These are phyloP conservation scores for Hortiboletus flavorubellus DNA, from an alignment of 768 basidiomycete species.

Conservation along the genomic window DNA sequence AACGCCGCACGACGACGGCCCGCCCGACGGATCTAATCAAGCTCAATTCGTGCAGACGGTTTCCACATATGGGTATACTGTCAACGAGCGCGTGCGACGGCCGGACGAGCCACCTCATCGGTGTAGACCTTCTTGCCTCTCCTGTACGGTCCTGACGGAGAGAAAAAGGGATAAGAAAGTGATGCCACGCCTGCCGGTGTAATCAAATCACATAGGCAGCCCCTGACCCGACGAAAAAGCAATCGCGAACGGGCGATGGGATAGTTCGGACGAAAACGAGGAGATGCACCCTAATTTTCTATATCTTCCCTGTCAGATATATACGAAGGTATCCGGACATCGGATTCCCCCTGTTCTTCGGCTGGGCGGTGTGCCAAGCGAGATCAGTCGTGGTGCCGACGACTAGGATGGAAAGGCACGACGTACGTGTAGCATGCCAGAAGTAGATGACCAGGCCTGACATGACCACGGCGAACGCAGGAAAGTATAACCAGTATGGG, in stretches of 20 bases:
- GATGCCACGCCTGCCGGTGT: background rate
- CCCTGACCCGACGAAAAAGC: background rate
- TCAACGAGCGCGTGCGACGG: background rate
- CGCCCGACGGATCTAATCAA: background rate
- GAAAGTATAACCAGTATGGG: constrained; percentile 89
- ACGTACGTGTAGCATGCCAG: constrained; percentile 79
- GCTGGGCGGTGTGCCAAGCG: constrained; percentile 39
- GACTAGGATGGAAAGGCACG: background rate
- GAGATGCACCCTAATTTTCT: constrained; percentile 5
- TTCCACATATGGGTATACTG: background rate
- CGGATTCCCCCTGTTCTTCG: constrained; percentile 62
- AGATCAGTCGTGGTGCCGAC: background rate
- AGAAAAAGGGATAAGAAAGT: background rate
- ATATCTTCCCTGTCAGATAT: constrained; percentile 1
- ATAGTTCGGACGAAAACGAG: background rate
- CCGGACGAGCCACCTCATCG: background rate
- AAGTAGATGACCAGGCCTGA: constrained; percentile 78
- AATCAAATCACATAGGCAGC: background rate
- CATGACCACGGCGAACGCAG: constrained; percentile 69
- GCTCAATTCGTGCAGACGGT: too few species aligned
- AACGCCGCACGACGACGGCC: background rate
- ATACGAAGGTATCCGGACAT: constrained; percentile 24
- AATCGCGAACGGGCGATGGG: background rate
- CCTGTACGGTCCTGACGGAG: background rate
- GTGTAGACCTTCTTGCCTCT: background rate